Base-by-base conservation (phyloP, 148 eudicot genomes). In the Rhododendron simsii region DNA sequence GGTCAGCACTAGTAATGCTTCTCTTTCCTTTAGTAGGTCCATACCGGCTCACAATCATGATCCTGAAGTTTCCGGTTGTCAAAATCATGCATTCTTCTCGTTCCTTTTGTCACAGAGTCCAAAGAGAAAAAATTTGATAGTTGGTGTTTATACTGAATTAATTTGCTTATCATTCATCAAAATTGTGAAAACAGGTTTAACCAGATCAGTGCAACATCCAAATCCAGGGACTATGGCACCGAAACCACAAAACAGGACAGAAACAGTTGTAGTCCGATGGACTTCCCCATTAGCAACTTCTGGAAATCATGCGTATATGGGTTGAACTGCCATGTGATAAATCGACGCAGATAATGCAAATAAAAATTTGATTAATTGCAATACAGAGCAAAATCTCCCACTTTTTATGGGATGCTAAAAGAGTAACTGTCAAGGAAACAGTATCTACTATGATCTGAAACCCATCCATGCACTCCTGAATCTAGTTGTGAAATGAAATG, bases 391-490 rank as follows among this genome's bases (percentile, higher is more conserved):
- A 20, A 81, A 81, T 81, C 83, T 53, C 67, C 69, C 39, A 81
- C 47, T 55, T 81, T 81, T 65, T 16, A 30, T 51, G 63, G 81
- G 37, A 71, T 30, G 61, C 21, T 33, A 41, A 15, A 28, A 7
- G 35, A 81, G 39, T 14, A 75, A 65, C 41, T 75, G 69, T 35
- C 81, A 50, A 23, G 45, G 16, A 84, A 84, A 84, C 85, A 67
- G 39, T 5, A 71, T 71, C 76, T 30, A 30, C 33, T 26, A n/a
- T 9, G 73, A 26, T 30, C 41, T 69, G 35, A 18, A 35, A 35
- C 39, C 57, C 18, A 6, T 7, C 57, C 53, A 44, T 84, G 45
- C 45, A 48, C 23, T 48, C 71, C 81, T 37, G 50, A 50, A 71
- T 20, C 23, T 16, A 41, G 63, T 75, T 14, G 13, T 74, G 59